Conservation (phyloP, 306 rosid species). For the Prunus mume region DNA sequence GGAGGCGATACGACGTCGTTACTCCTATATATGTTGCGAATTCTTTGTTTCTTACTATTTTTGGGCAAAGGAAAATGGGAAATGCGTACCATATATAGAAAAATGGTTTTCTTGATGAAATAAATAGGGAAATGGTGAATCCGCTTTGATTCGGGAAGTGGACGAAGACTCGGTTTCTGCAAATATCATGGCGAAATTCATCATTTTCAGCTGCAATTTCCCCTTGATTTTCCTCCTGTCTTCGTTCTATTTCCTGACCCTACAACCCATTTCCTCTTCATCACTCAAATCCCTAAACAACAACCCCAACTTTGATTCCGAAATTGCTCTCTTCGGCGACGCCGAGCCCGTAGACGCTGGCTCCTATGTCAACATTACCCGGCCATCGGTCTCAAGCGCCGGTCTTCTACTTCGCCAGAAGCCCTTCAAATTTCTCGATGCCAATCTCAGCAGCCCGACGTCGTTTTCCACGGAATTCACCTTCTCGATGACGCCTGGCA, state of each 20-base stretch:
- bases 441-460: constrained; percentile 10
- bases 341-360: constrained; percentile 36
- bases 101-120: not conserved
- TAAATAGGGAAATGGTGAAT: not conserved
- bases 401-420: constrained; percentile 44
- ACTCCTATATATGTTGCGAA: not conserved
- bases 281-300: constrained; percentile 3
- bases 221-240: constrained; percentile 22
- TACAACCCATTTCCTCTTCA: constrained; percentile 33
- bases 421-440: constrained; percentile 27
- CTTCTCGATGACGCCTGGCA: constrained; percentile 48
- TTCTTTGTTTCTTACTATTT: not conserved
- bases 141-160: constrained; percentile 11
- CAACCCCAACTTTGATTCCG: constrained; percentile 43
- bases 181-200: constrained; percentile 37
- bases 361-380: constrained; percentile 44
- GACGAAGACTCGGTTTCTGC: not conserved
- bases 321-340: constrained; percentile 49
- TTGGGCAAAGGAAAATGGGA: not conserved
- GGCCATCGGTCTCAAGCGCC: constrained; percentile 31
- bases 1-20: not conserved
- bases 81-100: not conserved
- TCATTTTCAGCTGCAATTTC: constrained; percentile 10
- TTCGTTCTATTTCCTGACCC: constrained; percentile 23
- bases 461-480: constrained; percentile 46